Base-by-base conservation (phyloP, 495 filamentous ascomycete species). In the Rhypophila decipiens region DNA sequence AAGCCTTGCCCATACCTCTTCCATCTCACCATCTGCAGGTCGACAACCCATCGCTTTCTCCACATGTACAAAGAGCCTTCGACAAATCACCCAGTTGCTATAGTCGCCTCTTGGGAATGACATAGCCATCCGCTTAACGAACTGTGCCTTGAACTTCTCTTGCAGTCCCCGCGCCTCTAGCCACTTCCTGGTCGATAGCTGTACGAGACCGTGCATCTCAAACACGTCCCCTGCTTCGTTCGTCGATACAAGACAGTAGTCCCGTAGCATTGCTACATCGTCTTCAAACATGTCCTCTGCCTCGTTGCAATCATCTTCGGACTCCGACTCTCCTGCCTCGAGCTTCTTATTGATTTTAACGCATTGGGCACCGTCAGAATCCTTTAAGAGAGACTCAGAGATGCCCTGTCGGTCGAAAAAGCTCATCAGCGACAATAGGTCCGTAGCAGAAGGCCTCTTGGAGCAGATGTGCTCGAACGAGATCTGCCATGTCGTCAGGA, bases 161-260 rank as follows among this genome's bases (percentile, higher is more conserved):
- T 63, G 41, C 40, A 72, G 49, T 22, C 41, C 37, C 34, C 1
- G 36, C 20, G 27, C 27, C 19, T 60, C 46, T 3, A 76, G 56
- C 73, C 69, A 75, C 42, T 61, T 71, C 37, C 58, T 66, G 2
- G 58, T 65, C 13, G 64, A 62, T 9, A 75, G 35, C 45, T 75
- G 71, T 18, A 76, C 68, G 13, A 75, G 53, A 24, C 68, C 55
- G 58, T 75, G 70, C 47, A 76, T 55, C 20, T 64, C 53, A 15
- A 69, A 70, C 47, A 46, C n/a, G 40, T 47, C 42, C 5, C 46
- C 47, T 3, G 20, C 22, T n/a, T 46, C 44, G 31, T 33, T 52
- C 15, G 52, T 17, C 11, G 56, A 53, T 44, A 76, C 61, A 9
- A 76, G 68, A 31, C 60, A 68, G 55, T 65, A 74, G 40, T 65